Evolutionary conservation across 2,329 filamentous ascomycete species (phyloP), one percentile per base, ranked within the genome.

Genomic region (Cladophialophora carrionii): DNA sequence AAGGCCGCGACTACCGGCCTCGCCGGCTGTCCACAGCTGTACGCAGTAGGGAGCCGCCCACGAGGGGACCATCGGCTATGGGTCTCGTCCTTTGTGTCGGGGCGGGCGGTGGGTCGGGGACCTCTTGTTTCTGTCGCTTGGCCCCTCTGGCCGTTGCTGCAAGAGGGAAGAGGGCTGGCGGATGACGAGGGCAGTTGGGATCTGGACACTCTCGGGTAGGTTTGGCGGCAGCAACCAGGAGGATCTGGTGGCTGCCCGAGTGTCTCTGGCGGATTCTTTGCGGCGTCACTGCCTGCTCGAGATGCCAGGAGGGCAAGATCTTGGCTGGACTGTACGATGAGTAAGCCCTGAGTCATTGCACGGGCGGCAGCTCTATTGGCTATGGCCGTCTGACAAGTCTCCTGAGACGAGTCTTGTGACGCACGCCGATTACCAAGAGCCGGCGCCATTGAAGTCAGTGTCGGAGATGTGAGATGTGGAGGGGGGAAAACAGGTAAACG

Each of bases 341-440:
- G 64, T 70, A 68, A 70, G 68, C 63, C 65, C 68, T 67, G 66
- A 68, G 63, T 67, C 43, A 68, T 63, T 26, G 31, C 34, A 53
- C 49, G 37, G 41, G 20, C 24, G 43, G n/a, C 26, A 17, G 20
- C 24, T 12, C 43, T n/a, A 70, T 70, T 70, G 68, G 68, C 54
- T 61, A 32, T 6, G 52, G 43, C 60, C 49, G 65, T 62, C 66
- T 68, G 65, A 70, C 61, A 65, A 64, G 54, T 61, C 37, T 41
- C 29, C 24, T 58, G 56, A 22, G 60, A 62, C 46, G 59, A 67
- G 66, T 68, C 68, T 70, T 70, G 64, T 70, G 66, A 70, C 49
- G 68, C 68, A 67, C 51, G 62, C 51, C 57, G 68, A 70, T 70
- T 67, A 67, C 66, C 56, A 69, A 70, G 51, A 67, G 64, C 54